Conservation (phyloP, 1,139 yeast genomes). For the Pichia sp. region DNA sequence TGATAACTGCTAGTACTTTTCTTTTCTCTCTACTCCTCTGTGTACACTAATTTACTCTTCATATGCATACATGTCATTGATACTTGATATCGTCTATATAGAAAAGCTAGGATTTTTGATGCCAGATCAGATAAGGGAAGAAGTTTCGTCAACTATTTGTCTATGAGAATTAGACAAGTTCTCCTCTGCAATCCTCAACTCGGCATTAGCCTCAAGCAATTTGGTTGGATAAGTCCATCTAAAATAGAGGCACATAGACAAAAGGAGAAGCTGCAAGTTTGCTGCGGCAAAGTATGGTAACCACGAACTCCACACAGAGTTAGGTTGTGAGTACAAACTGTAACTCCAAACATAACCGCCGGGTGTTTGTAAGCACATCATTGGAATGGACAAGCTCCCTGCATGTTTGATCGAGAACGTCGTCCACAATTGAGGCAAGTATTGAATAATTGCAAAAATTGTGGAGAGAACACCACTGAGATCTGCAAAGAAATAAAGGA, state of each 20-base stretch:
- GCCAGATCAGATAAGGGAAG: conserved; percentile 1
- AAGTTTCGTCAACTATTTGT: conserved; percentile 5
- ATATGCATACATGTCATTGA: too few relatives aligned
- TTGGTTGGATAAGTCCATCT: conserved; percentile 22
- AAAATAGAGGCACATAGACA: conserved; percentile 45
- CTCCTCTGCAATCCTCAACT: conserved; percentile 22
- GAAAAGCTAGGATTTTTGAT: too few relatives aligned
- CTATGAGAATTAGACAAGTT: conserved; percentile 5
- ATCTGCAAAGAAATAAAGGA: conserved; percentile 39
- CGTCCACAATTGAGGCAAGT: conserved; percentile 73
- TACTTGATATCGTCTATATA: too few relatives aligned
- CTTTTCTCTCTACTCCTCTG: not conserved
- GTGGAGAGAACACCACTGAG: conserved; percentile 59
- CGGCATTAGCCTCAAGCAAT: conserved; percentile 25
- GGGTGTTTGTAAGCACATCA: conserved; percentile 87
- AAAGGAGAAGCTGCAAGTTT: conserved; percentile 48
- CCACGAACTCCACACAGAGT: conserved; percentile 87
- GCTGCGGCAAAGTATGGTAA: conserved; percentile 74
- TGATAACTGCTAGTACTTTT: not conserved
- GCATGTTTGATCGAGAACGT: conserved; percentile 66
- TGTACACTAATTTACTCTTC: too few relatives aligned
- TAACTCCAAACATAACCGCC: conserved; percentile 80
- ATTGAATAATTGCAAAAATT: conserved; percentile 58
- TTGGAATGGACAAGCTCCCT: conserved; percentile 71
- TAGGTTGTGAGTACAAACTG: conserved; percentile 62